Conservation (phyloP, 2,329 filamentous ascomycete species). For the Sporothrix mexicana region DNA sequence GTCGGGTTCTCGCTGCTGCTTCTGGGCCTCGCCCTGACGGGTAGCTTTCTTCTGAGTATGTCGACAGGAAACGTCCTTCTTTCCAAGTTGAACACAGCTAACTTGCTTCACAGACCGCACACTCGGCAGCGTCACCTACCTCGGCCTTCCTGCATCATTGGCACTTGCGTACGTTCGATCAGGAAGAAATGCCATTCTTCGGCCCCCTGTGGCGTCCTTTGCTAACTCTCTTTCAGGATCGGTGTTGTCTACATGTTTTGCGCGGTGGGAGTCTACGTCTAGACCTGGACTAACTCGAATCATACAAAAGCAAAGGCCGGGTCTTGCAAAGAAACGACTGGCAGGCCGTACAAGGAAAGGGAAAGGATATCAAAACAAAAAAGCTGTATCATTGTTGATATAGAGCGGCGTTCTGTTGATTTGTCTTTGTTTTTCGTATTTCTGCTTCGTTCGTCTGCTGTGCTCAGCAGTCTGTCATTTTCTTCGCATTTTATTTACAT, state of each 20-base stretch:
- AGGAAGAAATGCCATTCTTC: slow-evolving; percentile 6
- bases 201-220: background rate
- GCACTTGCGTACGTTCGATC: slow-evolving; percentile 77
- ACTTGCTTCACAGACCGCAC: slow-evolving; percentile 71
- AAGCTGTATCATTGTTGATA: slow-evolving; percentile 50
- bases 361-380: background rate
- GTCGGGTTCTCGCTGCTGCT: slow-evolving; percentile 79
- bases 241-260: slow-evolving; percentile 99
- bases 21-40: slow-evolving; percentile 73
- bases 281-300: slow-evolving; percentile 44
- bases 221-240: slow-evolving; percentile 62
- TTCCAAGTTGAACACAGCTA: slow-evolving; percentile 25
- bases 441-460: background rate
- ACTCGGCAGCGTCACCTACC: slow-evolving; percentile 72
- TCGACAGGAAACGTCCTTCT: background rate
- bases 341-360: slow-evolving; percentile 13
- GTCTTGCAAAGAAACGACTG: background rate
- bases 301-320: background rate
- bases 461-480: background rate
- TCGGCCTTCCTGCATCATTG: slow-evolving; percentile 85
- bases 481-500: slow-evolving; percentile 13
- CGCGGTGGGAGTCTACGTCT: slow-evolving; percentile 98
- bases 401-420: slow-evolving; percentile 29
- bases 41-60: slow-evolving; percentile 84
- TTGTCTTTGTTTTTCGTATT: slow-evolving; percentile 7